phyloP scores from a whole-genome alignment of 495 filamentous ascomycete species.

The Hypoxylon rickii region DNA sequence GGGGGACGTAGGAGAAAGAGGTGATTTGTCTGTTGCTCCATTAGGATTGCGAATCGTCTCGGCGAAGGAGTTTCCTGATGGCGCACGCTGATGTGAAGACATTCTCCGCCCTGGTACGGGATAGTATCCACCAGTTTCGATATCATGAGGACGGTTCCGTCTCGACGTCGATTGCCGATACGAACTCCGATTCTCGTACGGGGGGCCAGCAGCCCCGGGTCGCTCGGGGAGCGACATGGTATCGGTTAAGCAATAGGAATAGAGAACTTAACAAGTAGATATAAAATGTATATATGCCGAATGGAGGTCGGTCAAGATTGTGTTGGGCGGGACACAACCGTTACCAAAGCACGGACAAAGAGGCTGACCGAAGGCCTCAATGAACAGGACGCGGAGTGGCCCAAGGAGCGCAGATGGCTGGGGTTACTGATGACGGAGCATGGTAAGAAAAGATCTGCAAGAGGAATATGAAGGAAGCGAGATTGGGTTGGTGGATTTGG shows the following conservation, averaged over 20 bases:
- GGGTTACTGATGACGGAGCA: slow-evolving; percentile 12
- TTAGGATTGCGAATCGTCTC: slow-evolving; percentile 56
- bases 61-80: slow-evolving; percentile 53
- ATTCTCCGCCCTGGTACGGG: slow-evolving; percentile 40
- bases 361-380: slow-evolving; percentile 8
- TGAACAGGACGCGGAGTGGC: slow-evolving; percentile 18
- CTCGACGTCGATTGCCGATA: slow-evolving; percentile 73
- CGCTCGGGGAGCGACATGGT: slow-evolving; percentile 72
- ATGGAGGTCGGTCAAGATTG: slow-evolving; percentile 1
- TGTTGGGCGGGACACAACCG: slow-evolving; percentile 8
- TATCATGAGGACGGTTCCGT: slow-evolving; percentile 63
- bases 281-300: slow-evolving; percentile 25
- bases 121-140: slow-evolving; percentile 63
- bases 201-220: slow-evolving; percentile 62
- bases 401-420: slow-evolving; percentile 6
- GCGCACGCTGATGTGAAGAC: slow-evolving; percentile 52
- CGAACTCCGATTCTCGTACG: slow-evolving; percentile 59
- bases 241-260: slow-evolving; percentile 35
- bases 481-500: not conserved
- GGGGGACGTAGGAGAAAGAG: slow-evolving; percentile 50
- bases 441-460: slow-evolving; percentile 26
- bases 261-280: slow-evolving; percentile 2
- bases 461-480: slow-evolving; percentile 10
- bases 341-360: slow-evolving; percentile 10
- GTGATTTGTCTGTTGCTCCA: slow-evolving; percentile 49